These are phyloP conservation scores for Epichloe scottii DNA, from an alignment of 2,329 filamentous ascomycete genomes.

Conservation along the genomic window DNA sequence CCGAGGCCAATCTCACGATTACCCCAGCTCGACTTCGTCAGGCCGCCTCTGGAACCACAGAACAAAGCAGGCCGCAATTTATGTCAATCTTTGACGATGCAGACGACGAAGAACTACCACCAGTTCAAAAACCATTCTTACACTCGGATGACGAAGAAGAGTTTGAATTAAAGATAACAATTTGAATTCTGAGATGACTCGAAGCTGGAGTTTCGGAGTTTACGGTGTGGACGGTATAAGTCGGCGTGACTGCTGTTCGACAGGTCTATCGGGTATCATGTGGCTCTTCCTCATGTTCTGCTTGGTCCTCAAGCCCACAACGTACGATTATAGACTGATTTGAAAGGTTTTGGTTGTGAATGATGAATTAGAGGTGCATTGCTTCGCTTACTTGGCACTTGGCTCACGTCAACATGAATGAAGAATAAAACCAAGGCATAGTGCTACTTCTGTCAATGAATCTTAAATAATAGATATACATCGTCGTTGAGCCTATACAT, in stretches of 20 bases:
- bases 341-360: neutral
- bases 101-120: conserved; percentile 24
- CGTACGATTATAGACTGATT: neutral
- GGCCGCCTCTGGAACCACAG: conserved; percentile 9
- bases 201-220: conserved; percentile 1
- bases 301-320: neutral
- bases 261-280: neutral
- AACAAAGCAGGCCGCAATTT: conserved; percentile 35
- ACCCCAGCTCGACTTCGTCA: conserved; percentile 29
- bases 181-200: neutral
- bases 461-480: too few relatives aligned
- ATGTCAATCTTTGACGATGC: conserved; percentile 46
- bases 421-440: too few relatives aligned
- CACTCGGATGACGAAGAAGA: conserved; percentile 35
- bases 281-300: neutral
- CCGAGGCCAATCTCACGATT: conserved; percentile 26
- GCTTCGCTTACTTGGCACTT: neutral
- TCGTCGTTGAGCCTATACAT: too few relatives aligned
- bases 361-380: neutral
- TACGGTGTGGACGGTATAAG: neutral
- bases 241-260: neutral
- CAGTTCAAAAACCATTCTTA: conserved; percentile 13
- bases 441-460: too few relatives aligned
- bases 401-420: neutral
- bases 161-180: conserved; percentile 39